A percentile compares a stretch with the other conserved stretches of the same genome.
Conservation (phyloP, 1,284 basidiomycete species). For the Ceratobasidium sp. region DNA sequence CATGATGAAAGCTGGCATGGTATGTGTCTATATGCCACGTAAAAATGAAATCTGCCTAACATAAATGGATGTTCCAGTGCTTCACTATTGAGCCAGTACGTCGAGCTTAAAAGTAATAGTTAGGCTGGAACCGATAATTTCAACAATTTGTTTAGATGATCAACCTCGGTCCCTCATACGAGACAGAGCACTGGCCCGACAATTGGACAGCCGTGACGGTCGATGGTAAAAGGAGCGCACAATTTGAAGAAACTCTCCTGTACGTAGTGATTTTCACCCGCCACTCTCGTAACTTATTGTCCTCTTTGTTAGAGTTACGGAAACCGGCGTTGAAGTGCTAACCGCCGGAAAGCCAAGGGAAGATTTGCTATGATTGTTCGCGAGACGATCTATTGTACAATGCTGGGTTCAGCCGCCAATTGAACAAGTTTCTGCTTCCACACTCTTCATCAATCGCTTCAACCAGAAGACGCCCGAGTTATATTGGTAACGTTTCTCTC, state of each 20-base stretch:
- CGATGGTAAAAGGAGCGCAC: constrained; percentile 89
- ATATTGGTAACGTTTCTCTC: constrained; percentile 1
- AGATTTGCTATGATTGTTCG: constrained; percentile 15
- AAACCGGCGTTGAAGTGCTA: constrained; percentile 87
- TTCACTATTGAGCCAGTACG: constrained; percentile 73
- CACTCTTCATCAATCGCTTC: neutral
- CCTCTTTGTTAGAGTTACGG: constrained; percentile 72
- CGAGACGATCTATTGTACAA: constrained; percentile 19
- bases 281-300: constrained; percentile 40
- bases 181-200: constrained; percentile 82
- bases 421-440: constrained; percentile 7
- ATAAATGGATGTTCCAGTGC: constrained; percentile 42
- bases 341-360: constrained; percentile 62
- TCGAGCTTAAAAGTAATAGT: neutral
- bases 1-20: constrained; percentile 85
- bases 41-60: constrained; percentile 3
- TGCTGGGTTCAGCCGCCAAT: constrained; percentile 3
- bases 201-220: constrained; percentile 93
- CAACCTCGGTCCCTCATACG: constrained; percentile 79
- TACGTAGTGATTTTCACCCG: constrained; percentile 54
- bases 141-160: constrained; percentile 72
- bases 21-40: constrained; percentile 45
- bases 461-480: neutral
- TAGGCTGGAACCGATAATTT: neutral
- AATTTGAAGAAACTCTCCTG: constrained; percentile 95